Evolutionary conservation across 2,329 filamentous ascomycete species (phyloP).

Genomic region (Cladosporium sp.): DNA sequence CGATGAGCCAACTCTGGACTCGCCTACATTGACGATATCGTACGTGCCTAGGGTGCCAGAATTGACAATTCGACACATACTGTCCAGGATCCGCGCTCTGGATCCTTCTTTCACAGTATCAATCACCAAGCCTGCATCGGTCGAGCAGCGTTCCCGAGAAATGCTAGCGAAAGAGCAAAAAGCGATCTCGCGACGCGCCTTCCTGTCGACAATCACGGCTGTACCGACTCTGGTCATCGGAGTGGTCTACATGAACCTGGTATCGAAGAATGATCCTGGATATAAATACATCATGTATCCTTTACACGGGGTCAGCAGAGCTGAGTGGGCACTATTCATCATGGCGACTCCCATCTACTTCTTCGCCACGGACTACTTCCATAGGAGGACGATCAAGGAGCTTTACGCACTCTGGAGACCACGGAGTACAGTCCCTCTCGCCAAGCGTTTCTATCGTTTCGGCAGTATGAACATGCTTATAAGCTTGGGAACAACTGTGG

Average conservation of each 20-base stretch:
- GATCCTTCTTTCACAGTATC: conserved; percentile 64
- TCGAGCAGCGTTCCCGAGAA: conserved; percentile 73
- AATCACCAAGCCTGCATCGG: conserved; percentile 73
- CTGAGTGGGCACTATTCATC: conserved; percentile 7
- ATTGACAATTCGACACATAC: conserved; percentile 72
- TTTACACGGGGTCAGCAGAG: conserved; percentile 58
- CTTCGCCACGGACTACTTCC: conserved; percentile 80
- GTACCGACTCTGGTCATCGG: conserved; percentile 85
- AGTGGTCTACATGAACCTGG: conserved; percentile 84
- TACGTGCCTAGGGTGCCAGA: conserved; percentile 65
- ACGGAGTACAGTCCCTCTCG: conserved; percentile 66
- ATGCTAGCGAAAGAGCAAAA: conserved; percentile 69
- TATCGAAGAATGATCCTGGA: conserved; percentile 48
- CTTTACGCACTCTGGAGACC: conserved; percentile 71
- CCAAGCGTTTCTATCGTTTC: conserved; percentile 81
- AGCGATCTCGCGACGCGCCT: conserved; percentile 62
- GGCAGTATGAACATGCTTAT: conserved; percentile 96
- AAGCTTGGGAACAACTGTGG: conserved; percentile 80
- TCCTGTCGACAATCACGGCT: conserved; percentile 64
- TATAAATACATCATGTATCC: conserved; percentile 53
- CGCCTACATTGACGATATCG: conserved; percentile 64
- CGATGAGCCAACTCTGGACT: conserved; percentile 52
- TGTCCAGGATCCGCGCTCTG: conserved; percentile 61
- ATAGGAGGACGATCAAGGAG: conserved; percentile 73
- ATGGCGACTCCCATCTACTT: conserved; percentile 73